Conservation (phyloP, 164 flowering plant genomes). For the Chimonanthus praecox region DNA sequence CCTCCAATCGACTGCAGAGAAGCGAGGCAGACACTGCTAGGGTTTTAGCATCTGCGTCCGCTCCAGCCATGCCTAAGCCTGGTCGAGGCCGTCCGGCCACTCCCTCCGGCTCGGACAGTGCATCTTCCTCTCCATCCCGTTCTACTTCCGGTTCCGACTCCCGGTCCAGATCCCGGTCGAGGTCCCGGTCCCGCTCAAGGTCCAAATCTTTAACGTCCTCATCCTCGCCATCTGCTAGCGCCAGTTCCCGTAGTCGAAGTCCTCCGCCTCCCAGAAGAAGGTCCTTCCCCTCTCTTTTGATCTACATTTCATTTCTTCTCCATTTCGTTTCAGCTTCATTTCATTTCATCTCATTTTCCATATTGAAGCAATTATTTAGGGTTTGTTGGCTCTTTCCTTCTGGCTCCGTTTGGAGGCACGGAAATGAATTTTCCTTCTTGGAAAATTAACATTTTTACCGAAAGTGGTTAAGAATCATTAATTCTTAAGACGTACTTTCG, state of each 20-base stretch:
- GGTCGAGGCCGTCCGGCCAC: slow-evolving; percentile 18
- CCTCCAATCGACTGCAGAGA: too few species aligned
- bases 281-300: slow-evolving; percentile 14
- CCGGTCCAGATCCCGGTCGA: slow-evolving; percentile 48
- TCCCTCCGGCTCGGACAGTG: slow-evolving; percentile 22
- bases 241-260: slow-evolving; percentile 57
- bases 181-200: slow-evolving; percentile 50
- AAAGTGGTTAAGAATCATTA: too few species aligned
- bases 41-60: too few species aligned
- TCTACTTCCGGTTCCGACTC: slow-evolving; percentile 36
- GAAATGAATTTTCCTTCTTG: too few species aligned
- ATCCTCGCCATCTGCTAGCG: slow-evolving; percentile 62
- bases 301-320: background rate
- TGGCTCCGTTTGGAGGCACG: too few species aligned
- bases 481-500: too few species aligned
- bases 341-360: background rate
- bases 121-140: slow-evolving; percentile 27
- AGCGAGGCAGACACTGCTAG: too few species aligned
- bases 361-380: background rate
- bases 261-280: slow-evolving; percentile 52
- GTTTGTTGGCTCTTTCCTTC: background rate
- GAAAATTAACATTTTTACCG: too few species aligned
- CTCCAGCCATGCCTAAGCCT: too few species aligned
- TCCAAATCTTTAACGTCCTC: slow-evolving; percentile 50
- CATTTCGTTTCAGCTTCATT: background rate